Conservation (phyloP, 495 filamentous ascomycete species). For the Aspergillus egyptiacus region DNA sequence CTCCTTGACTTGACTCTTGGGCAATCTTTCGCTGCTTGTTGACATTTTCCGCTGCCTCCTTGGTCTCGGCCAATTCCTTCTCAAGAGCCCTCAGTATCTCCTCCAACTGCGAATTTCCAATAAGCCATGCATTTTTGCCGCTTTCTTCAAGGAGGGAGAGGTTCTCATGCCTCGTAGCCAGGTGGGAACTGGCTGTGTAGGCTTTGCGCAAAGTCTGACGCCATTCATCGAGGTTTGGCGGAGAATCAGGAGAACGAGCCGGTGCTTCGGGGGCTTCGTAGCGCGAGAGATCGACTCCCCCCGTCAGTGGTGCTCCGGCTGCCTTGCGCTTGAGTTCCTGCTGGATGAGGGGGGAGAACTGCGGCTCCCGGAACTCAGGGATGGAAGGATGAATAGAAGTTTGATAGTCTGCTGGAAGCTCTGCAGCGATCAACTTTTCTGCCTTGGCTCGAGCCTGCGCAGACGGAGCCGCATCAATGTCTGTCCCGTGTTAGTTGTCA, state of each 20-base stretch:
- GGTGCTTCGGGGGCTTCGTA: conserved; percentile 64
- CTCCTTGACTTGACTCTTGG: conserved; percentile 64
- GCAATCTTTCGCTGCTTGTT: conserved; percentile 62
- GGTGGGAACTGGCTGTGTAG: conserved; percentile 61
- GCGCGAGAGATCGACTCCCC: conserved; percentile 70
- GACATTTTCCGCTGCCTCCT: conserved; percentile 59
- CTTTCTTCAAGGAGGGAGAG: conserved; percentile 68
- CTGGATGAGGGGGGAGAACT: conserved; percentile 57
- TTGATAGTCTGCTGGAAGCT: conserved; percentile 47
- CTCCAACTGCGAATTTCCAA: conserved; percentile 75
- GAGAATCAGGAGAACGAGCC: conserved; percentile 20
- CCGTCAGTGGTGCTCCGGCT: conserved; percentile 43
- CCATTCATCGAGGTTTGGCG: conserved; percentile 35
- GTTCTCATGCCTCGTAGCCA: conserved; percentile 59
- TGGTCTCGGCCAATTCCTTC: conserved; percentile 62
- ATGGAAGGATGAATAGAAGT: conserved; percentile 37
- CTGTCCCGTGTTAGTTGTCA: conserved; percentile 33
- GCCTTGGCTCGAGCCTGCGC: conserved; percentile 50
- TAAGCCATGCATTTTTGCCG: conserved; percentile 87
- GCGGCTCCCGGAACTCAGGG: conserved; percentile 29
- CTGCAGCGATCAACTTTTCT: conserved; percentile 57
- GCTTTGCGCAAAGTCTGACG: conserved; percentile 38
- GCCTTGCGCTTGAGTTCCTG: conserved; percentile 57
- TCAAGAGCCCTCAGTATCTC: conserved; percentile 66
- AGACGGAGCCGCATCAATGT: conserved; percentile 67